Conservation (phyloP, 2,329 filamentous ascomycete genomes). For the Lecanicillium sp. region DNA sequence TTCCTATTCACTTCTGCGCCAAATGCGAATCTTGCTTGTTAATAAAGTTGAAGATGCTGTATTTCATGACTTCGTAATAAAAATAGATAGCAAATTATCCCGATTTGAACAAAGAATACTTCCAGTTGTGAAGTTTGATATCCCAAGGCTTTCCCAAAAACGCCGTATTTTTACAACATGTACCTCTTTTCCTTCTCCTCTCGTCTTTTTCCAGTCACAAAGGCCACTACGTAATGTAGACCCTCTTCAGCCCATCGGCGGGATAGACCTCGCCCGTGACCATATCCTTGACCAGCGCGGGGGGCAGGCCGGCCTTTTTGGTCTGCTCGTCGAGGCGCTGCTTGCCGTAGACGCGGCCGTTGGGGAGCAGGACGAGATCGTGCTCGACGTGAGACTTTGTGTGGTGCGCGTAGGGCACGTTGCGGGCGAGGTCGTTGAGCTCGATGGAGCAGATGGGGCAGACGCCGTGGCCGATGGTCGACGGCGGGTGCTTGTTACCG, state of each 20-base stretch:
- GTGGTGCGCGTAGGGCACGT: slow-evolving; percentile 91
- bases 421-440: slow-evolving; percentile 81
- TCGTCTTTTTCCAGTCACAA: slow-evolving; percentile 9
- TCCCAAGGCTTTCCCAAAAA: too few species aligned
- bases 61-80: slow-evolving; percentile 10
- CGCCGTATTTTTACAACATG: too few species aligned
- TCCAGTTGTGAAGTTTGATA: too few species aligned
- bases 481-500: slow-evolving; percentile 11
- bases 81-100: too few species aligned
- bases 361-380: slow-evolving; percentile 81
- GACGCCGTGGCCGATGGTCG: slow-evolving; percentile 61
- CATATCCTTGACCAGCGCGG: slow-evolving; percentile 68
- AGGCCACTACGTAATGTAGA: slow-evolving; percentile 63
- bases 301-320: slow-evolving; percentile 65
- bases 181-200: slow-evolving; percentile 8
- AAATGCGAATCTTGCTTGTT: too few species aligned
- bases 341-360: slow-evolving; percentile 77
- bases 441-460: slow-evolving; percentile 96
- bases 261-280: slow-evolving; percentile 65
- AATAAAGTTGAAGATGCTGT: background rate
- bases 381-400: slow-evolving; percentile 88
- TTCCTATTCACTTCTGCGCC: too few species aligned
- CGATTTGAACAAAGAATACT: too few species aligned
- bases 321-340: slow-evolving; percentile 70
- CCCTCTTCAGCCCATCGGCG: slow-evolving; percentile 65